Conservation (phyloP, 345 rosid species). For the Abelmoschus esculentus region DNA sequence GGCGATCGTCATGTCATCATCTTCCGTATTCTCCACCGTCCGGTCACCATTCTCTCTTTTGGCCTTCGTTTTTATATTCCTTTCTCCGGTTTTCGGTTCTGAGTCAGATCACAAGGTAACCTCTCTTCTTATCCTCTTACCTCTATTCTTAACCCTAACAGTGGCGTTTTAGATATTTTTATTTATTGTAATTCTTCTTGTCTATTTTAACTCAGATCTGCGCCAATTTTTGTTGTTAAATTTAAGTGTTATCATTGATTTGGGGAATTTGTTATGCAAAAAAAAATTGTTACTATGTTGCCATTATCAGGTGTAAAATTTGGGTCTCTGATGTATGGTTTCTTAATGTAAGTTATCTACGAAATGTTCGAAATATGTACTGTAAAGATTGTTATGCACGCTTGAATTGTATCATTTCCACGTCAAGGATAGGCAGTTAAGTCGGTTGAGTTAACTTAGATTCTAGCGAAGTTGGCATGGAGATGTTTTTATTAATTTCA, state of each 20-base stretch:
- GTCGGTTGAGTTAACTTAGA: not conserved
- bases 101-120: conserved; percentile 81
- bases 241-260: not conserved
- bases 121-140: not conserved
- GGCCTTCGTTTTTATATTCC: conserved; percentile 21
- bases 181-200: not conserved
- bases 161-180: conserved; percentile 22
- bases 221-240: not conserved
- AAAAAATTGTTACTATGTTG: not conserved
- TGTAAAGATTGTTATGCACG: not conserved
- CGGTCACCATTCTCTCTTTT: conserved; percentile 27
- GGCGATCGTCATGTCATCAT: conserved; percentile 45
- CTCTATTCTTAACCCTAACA: not conserved
- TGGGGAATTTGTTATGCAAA: not conserved
- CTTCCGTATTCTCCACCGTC: conserved; percentile 14
- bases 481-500: not conserved
- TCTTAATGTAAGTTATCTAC: not conserved
- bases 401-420: not conserved
- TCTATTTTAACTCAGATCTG: conserved; percentile 26
- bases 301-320: not conserved
- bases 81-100: conserved; percentile 33
- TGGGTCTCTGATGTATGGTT: not conserved
- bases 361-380: not conserved
- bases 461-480: not conserved
- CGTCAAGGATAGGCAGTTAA: not conserved